phyloP scores from a whole-genome alignment of 352 stramenopile species.

The Globisporangium emineosum region DNA sequence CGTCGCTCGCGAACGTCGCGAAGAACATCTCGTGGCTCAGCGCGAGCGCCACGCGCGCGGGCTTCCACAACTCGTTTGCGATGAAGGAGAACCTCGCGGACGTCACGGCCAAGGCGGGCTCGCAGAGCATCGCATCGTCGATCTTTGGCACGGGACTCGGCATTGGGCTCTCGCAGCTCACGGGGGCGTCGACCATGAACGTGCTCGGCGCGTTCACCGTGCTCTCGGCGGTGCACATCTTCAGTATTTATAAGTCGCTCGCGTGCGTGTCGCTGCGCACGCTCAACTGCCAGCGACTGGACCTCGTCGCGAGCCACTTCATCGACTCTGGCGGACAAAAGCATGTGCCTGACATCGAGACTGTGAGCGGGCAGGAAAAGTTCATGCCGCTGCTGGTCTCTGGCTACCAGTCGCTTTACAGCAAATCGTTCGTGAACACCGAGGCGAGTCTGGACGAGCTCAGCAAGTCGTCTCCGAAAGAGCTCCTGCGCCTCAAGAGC shows the following conservation, averaged over 20 bases:
- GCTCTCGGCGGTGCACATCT: constrained; percentile 48
- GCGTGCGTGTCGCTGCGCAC: constrained; percentile 57
- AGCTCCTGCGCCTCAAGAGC: constrained; percentile 34
- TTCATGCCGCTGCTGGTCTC: constrained; percentile 58
- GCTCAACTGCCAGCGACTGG: constrained; percentile 64
- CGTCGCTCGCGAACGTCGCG: constrained; percentile 84
- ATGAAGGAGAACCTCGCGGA: constrained; percentile 92
- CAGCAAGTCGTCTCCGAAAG: constrained; percentile 32
- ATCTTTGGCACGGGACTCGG: constrained; percentile 72
- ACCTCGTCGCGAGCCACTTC: constrained; percentile 52
- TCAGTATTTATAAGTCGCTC: constrained; percentile 61
- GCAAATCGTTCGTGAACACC: constrained; percentile 39
- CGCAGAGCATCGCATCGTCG: constrained; percentile 92
- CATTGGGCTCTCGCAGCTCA: constrained; percentile 63
- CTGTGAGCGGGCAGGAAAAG: constrained; percentile 42
- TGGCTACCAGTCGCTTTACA: constrained; percentile 50
- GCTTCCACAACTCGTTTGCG: constrained; percentile 93
- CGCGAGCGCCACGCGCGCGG: constrained; percentile 90
- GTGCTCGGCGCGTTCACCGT: constrained; percentile 51
- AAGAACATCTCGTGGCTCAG: constrained; percentile 98
- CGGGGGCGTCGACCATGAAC: constrained; percentile 42
- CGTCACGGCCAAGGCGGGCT: constrained; percentile 95
- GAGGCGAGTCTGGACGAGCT: constrained; percentile 47
- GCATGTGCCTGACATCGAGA: constrained; percentile 24
- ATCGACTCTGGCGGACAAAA: constrained; percentile 15